phyloP scores from a whole-genome alignment of 176 grass and related monocot genomes.

The Juncus inflexus region DNA sequence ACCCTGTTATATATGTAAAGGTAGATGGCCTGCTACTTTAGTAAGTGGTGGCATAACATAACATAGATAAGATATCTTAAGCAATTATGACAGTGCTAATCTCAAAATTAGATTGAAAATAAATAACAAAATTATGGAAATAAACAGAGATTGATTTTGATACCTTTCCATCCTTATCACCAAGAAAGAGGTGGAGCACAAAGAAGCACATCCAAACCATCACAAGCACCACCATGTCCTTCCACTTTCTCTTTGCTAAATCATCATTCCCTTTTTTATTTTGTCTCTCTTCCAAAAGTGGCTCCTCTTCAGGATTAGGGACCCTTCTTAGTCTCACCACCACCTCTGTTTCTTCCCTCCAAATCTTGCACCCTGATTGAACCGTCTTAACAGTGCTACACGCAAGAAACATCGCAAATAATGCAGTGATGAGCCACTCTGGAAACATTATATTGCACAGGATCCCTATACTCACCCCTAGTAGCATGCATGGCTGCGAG shows the following conservation, averaged over 20 bases:
- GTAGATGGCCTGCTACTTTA: no score
- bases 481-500: conserved; percentile 68
- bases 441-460: conserved; percentile 76
- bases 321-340: background rate
- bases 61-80: no score
- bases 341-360: conserved; percentile 43
- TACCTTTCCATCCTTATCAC: conserved; percentile 81
- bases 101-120: no score
- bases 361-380: conserved; percentile 56
- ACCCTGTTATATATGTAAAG: conserved; percentile 40
- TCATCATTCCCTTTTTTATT: background rate
- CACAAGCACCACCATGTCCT: conserved; percentile 48
- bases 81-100: no score
- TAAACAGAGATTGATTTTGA: background rate
- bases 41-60: no score
- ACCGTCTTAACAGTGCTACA: conserved; percentile 60
- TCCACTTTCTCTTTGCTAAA: conserved; percentile 34
- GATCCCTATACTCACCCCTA: conserved; percentile 78
- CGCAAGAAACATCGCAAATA: conserved; percentile 62
- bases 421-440: conserved; percentile 75
- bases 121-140: background rate
- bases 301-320: conserved; percentile 15
- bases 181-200: conserved; percentile 63
- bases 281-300: conserved; percentile 32
- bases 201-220: conserved; percentile 75